Conservation (phyloP, 129 eudicot species). For the Silybum marianum region DNA sequence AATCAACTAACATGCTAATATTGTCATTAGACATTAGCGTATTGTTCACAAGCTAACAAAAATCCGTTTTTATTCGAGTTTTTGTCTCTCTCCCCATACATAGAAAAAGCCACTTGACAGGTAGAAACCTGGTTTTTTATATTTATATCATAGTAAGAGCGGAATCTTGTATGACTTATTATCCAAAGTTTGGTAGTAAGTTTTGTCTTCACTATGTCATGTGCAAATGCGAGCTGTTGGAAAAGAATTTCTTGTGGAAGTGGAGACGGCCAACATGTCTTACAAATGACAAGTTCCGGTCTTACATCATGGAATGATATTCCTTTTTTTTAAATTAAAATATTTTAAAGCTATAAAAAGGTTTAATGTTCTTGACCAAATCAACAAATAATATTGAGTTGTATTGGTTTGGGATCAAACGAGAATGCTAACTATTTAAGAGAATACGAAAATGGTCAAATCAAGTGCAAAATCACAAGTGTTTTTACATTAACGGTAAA, state of each 20-base stretch:
- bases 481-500: no score
- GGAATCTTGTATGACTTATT: slow-evolving; percentile 22
- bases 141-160: slow-evolving; percentile 11
- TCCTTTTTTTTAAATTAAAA: neutral
- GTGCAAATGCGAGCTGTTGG: slow-evolving; percentile 6
- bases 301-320: neutral
- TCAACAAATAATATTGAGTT: no score
- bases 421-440: no score
- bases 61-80: neutral
- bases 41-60: slow-evolving; percentile 12
- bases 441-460: no score
- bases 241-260: slow-evolving; percentile 8
- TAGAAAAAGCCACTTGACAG: slow-evolving; percentile 6
- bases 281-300: neutral
- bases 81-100: slow-evolving; percentile 4
- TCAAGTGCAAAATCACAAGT: no score
- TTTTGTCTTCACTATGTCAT: slow-evolving; percentile 21
- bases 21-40: slow-evolving; percentile 5
- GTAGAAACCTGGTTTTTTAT: neutral
- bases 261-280: slow-evolving; percentile 15
- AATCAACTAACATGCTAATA: neutral
- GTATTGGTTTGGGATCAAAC: no score
- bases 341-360: neutral
- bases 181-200: slow-evolving; percentile 4
- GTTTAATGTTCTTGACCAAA: neutral